Evolutionary conservation across 345 rosid species (phyloP), one percentile per base, ranked within the genome.

Genomic region (Anacardium occidentale): DNA sequence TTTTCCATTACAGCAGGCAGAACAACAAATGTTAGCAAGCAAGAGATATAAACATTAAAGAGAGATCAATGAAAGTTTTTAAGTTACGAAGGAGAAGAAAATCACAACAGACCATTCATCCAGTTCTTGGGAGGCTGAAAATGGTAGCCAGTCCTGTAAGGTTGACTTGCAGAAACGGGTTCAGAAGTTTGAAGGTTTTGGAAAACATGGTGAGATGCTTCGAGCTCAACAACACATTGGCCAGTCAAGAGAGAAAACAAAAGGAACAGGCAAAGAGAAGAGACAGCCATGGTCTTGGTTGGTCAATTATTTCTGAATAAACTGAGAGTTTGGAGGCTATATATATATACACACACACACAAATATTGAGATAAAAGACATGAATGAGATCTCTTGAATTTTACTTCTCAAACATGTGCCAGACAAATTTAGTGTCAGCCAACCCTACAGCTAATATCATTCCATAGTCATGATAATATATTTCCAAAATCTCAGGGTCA

Each of bases 81-180:
- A n/a, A n/a, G 4, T 1, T 64, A 52, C 9, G 4, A 48, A 15
- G 42, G 26, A 40, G 40, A 37, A 37, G 21, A 62, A 24, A 12
- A 42, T 0, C 7, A 32, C 3, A n/a, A 15, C 0, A 45, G 13
- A 59, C 93, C 97, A 80, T 91, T 91, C 79, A 89, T 91, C 97
- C 97, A 91, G 50, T 89, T 87, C 75, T 81, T 87, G 8, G 87
- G 86, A 15, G 92, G 92, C 65, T 91, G 97, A 45, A 91, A 91
- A 75, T 91, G 94, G 32, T 72, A 91, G 34, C 78, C 85, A 77
- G 94, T 89, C 65, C 97, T 83, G 72, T 91, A 89, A 18, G 89
- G 87, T 76, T 89, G 92, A 45, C 47, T 75, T 56, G 62, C 5
- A 10, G 78, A 3, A 26, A 78, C 42, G 60, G 78, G 60, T 24